Evolutionary conservation across 257 asterid species (phyloP).

Genomic region (Solanum clarkiae): DNA sequence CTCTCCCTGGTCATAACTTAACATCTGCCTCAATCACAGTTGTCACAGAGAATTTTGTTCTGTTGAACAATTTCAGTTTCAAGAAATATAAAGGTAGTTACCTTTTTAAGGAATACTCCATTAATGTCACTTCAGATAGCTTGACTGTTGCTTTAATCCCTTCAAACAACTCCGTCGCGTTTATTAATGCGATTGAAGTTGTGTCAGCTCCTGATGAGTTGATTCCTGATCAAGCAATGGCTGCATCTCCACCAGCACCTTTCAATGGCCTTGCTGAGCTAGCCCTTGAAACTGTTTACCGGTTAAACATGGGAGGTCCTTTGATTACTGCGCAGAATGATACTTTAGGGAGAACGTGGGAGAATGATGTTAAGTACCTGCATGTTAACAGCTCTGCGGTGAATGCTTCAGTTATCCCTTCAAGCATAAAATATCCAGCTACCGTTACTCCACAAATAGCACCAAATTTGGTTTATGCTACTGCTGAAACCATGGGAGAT

Average conservation of each 20-base stretch:
- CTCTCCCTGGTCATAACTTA: constrained; percentile 36
- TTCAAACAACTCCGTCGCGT: constrained; percentile 41
- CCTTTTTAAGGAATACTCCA: constrained; percentile 44
- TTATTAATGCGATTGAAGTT: constrained; percentile 63
- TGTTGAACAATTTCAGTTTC: constrained; percentile 52
- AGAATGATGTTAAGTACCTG: constrained; percentile 57
- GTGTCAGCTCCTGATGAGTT: constrained; percentile 49
- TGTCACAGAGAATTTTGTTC: constrained; percentile 50
- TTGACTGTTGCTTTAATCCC: constrained; percentile 46
- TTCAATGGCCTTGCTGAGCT: constrained; percentile 31
- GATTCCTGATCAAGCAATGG: constrained; percentile 37
- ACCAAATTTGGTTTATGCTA: constrained; percentile 53
- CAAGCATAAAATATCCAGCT: constrained; percentile 29
- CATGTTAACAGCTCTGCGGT: constrained; percentile 54
- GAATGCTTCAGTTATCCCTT: constrained; percentile 38
- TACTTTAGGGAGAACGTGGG: constrained; percentile 67
- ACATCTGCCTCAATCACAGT: constrained; percentile 46
- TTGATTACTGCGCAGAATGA: constrained; percentile 53
- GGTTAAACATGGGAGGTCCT: constrained; percentile 73
- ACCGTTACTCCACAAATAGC: constrained; percentile 49
- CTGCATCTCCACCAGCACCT: constrained; percentile 21
- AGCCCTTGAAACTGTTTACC: constrained; percentile 51
- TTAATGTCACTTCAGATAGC: constrained; percentile 47
- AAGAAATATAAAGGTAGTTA: constrained; percentile 25
- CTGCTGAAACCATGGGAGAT: constrained; percentile 74